These are phyloP conservation scores for Chimonanthus praecox DNA, from an alignment of 164 flowering plant genomes.

Conservation along the genomic window DNA sequence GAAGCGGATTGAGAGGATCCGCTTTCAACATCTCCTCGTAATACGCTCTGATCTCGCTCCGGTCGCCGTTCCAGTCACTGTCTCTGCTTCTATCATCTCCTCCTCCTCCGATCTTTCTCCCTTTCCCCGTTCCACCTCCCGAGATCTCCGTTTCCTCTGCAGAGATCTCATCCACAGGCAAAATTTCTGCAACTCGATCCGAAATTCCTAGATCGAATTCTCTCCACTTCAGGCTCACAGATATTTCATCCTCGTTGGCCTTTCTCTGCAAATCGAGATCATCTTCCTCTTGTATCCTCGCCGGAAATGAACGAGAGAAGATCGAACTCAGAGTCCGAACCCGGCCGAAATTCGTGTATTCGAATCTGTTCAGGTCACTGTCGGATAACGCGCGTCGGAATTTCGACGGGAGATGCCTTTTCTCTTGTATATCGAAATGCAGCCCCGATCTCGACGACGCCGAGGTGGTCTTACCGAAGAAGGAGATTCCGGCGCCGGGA, in stretches of 20 bases:
- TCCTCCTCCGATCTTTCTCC: constrained; percentile 15
- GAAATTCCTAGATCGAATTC: constrained; percentile 1
- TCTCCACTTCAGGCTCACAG: constrained; percentile 7
- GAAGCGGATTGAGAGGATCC: constrained; percentile 59
- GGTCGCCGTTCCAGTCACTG: constrained; percentile 24
- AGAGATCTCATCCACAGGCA: constrained; percentile 17
- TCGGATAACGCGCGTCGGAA: constrained; percentile 44
- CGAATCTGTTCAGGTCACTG: constrained; percentile 16
- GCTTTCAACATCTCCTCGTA: constrained; percentile 56
- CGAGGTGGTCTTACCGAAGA: constrained; percentile 16
- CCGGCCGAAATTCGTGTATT: not conserved
- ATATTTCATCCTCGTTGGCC: not conserved
- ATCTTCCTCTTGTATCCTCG: constrained; percentile 40
- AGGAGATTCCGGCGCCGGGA: constrained; percentile 19
- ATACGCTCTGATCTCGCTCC: constrained; percentile 48
- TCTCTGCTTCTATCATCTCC: constrained; percentile 23
- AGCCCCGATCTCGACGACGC: constrained; percentile 21
- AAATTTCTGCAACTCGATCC: not conserved
- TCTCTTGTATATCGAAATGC: constrained; percentile 19
- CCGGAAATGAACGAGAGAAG: constrained; percentile 31
- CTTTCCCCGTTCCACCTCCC: constrained; percentile 28
- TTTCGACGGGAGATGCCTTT: not conserved
- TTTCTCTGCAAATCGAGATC: not conserved
- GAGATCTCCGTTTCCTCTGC: constrained; percentile 25
- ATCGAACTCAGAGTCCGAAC: constrained; percentile 1